A percentile compares a stretch with the other conserved stretches of the same genome.
Conservation (phyloP, 768 basidiomycete species). For the Mycena filopes region DNA sequence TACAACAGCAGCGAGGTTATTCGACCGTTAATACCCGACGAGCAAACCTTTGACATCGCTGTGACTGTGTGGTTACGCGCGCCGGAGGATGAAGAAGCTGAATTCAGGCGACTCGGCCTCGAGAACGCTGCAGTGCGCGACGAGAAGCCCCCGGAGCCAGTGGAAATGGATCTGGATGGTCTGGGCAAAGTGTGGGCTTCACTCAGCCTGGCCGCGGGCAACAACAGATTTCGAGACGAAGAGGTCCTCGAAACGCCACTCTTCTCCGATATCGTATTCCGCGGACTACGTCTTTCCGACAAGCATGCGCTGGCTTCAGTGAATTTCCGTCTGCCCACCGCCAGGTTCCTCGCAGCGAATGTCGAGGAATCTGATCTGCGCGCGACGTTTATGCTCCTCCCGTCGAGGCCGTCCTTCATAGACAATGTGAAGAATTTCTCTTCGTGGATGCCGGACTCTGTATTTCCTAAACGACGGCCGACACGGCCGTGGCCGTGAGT, state of each 20-base stretch:
- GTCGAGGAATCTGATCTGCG: slow-evolving; percentile 47
- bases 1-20: slow-evolving; percentile 27
- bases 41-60: slow-evolving; percentile 41
- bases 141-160: neutral
- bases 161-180: slow-evolving; percentile 11
- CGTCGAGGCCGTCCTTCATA: slow-evolving; percentile 43
- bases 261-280: slow-evolving; percentile 40
- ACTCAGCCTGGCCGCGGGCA: slow-evolving; percentile 2
- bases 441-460: slow-evolving; percentile 42
- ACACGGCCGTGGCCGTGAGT: slow-evolving; percentile 44
- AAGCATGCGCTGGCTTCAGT: slow-evolving; percentile 34
- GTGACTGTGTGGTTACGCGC: slow-evolving; percentile 41
- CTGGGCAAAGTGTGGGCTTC: slow-evolving; percentile 7
- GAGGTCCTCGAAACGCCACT: slow-evolving; percentile 34
- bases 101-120: neutral
- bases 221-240: slow-evolving; percentile 12
- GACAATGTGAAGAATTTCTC: slow-evolving; percentile 43
- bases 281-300: slow-evolving; percentile 37
- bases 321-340: slow-evolving; percentile 37
- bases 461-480: slow-evolving; percentile 36
- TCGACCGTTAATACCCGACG: slow-evolving; percentile 36
- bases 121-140: neutral
- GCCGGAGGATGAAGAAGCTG: slow-evolving; percentile 30
- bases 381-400: slow-evolving; percentile 49
- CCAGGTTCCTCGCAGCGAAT: slow-evolving; percentile 28